These are phyloP conservation scores for Nemania diffusa DNA, from an alignment of 2,329 filamentous ascomycete genomes.

Conservation along the genomic window DNA sequence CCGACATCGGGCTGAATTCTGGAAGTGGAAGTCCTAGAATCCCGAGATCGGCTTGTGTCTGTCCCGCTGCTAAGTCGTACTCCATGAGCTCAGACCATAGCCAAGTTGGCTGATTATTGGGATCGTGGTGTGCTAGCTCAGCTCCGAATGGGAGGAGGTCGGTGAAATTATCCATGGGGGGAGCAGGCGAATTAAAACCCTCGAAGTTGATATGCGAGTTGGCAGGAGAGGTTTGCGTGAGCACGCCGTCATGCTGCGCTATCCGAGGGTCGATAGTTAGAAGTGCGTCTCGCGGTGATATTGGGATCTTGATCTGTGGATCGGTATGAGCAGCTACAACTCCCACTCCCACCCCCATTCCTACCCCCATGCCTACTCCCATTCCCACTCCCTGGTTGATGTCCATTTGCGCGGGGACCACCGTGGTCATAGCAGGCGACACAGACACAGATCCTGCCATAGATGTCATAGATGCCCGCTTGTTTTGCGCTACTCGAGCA, in stretches of 20 bases:
- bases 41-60: constrained; percentile 38
- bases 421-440: constrained; percentile 30
- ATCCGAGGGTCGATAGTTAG: constrained; percentile 50
- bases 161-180: not conserved
- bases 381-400: constrained; percentile 41
- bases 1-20: constrained; percentile 56
- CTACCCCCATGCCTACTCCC: constrained; percentile 43
- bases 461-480: constrained; percentile 26
- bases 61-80: not conserved
- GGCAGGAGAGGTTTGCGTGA: constrained; percentile 48
- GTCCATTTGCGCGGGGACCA: constrained; percentile 53
- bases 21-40: constrained; percentile 52
- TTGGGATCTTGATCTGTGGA: constrained; percentile 41
- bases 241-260: constrained; percentile 42
- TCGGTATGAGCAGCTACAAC: constrained; percentile 42
- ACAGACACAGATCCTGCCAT: constrained; percentile 34
- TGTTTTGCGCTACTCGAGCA: constrained; percentile 53
- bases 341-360: constrained; percentile 46
- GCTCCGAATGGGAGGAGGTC: not conserved
- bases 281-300: constrained; percentile 45
- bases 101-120: not conserved
- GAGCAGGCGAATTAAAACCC: constrained; percentile 51
- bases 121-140: not conserved
- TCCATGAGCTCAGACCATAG: not conserved
- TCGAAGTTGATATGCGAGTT: constrained; percentile 51